Evolutionary conservation across 2,329 filamentous ascomycete species (phyloP).

Genomic region (Monosporascus sp.): DNA sequence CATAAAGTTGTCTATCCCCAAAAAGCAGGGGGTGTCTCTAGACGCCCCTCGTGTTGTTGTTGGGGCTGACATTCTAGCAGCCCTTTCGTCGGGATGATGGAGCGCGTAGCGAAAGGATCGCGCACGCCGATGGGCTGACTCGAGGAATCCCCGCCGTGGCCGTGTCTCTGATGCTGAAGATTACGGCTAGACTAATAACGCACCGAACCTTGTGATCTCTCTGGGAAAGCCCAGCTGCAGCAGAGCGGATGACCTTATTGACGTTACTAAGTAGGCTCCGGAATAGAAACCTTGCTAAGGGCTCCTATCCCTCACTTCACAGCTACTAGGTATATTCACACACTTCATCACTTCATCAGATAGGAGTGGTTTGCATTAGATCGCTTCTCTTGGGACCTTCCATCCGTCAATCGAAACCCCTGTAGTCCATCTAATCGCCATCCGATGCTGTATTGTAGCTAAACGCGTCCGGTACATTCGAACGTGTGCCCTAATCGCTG

Average conservation of each 20-base stretch:
- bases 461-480: background rate
- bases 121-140: background rate
- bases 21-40: no score
- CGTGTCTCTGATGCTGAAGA: background rate
- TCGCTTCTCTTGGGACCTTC: background rate
- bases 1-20: no score
- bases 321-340: no score
- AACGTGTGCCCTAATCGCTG: no score
- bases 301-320: background rate
- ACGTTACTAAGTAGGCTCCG: background rate
- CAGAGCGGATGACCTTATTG: no score
- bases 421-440: background rate
- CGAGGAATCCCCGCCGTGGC: background rate
- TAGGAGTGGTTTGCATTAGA: background rate
- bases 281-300: background rate
- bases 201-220: no score
- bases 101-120: background rate
- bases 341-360: background rate
- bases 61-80: no score
- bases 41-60: no score
- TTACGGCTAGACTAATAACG: no score
- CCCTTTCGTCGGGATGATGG: background rate
- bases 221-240: no score
- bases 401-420: background rate
- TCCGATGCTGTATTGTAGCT: background rate